A percentile compares a stretch with the other conserved stretches of the same genome.
phyloP scores from a whole-genome alignment of 495 filamentous ascomycete species.

The Hypoxylon subgilvum region DNA sequence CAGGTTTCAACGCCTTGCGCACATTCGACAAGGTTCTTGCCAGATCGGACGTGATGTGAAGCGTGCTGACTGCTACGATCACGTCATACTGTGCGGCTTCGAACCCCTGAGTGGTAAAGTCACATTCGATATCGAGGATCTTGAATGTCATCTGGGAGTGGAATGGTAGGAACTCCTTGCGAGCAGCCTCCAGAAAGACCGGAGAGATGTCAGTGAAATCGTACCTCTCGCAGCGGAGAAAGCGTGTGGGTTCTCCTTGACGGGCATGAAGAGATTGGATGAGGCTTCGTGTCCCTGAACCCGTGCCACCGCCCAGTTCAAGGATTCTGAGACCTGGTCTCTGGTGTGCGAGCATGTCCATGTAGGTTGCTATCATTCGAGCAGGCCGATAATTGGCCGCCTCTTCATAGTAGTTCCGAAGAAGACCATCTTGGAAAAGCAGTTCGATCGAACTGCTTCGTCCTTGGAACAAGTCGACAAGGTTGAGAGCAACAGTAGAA shows the following conservation, averaged over 20 bases:
- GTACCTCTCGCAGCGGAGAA: constrained; percentile 35
- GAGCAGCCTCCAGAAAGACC: constrained; percentile 51
- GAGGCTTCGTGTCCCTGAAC: constrained; percentile 24
- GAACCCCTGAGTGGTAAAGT: constrained; percentile 35
- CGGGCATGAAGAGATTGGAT: constrained; percentile 8
- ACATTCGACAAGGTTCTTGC: constrained; percentile 41
- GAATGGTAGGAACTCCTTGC: constrained; percentile 16
- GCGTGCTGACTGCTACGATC: constrained; percentile 48
- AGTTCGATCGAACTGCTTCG: constrained; percentile 44
- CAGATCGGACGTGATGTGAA: constrained; percentile 52
- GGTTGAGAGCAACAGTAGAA: constrained; percentile 21
- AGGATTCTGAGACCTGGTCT: constrained; percentile 48
- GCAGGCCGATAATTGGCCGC: neutral
- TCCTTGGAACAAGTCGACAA: neutral
- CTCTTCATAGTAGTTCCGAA: constrained; percentile 18
- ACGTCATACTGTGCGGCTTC: constrained; percentile 41
- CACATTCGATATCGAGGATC: constrained; percentile 38
- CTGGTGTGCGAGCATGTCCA: constrained; percentile 42
- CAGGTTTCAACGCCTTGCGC: constrained; percentile 42
- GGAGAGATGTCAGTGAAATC: constrained; percentile 60
- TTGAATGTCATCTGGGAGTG: constrained; percentile 34
- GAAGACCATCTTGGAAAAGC: constrained; percentile 4
- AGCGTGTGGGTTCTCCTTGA: constrained; percentile 5
- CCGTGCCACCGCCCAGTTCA: constrained; percentile 55
- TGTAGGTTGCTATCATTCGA: constrained; percentile 14